A percentile compares a stretch with the other conserved stretches of the same genome.
These are phyloP conservation scores for Aureobasidium sp. DNA, from an alignment of 2,329 filamentous ascomycete genomes.

Conservation along the genomic window DNA sequence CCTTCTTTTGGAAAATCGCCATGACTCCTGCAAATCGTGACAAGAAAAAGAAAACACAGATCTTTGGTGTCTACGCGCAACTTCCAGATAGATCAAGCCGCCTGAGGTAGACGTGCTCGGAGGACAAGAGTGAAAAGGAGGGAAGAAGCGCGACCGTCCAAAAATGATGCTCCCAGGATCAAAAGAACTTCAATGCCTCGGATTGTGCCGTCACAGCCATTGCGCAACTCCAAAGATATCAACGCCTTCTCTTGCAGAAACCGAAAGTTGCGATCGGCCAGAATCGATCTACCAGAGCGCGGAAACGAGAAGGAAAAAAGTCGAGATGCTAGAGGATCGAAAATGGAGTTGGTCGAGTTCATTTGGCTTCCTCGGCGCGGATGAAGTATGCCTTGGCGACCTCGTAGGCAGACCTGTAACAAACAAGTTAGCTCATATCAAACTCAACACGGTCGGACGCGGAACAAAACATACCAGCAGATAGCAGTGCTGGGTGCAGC, in stretches of 20 bases:
- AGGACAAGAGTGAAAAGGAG: background rate
- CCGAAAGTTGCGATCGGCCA: background rate
- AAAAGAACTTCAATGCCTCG: background rate
- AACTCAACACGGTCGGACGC: background rate
- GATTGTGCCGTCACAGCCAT: background rate
- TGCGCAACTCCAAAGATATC: background rate
- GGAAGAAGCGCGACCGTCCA: background rate
- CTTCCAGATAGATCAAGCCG: background rate
- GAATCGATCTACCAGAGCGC: background rate
- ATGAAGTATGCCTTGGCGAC: conserved; percentile 62
- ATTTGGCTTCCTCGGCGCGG: conserved; percentile 25
- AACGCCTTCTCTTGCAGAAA: background rate
- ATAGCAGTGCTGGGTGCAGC: conserved; percentile 99
- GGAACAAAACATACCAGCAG: conserved; percentile 63
- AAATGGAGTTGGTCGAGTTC: background rate
- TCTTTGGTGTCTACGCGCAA: background rate
- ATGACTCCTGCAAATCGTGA: background rate
- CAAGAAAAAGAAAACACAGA: background rate
- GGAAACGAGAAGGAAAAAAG: background rate
- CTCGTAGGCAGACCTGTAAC: conserved; percentile 53
- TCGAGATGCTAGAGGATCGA: background rate
- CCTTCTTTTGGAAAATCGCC: background rate
- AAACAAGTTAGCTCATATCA: conserved; percentile 14
- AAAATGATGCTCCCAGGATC: no score
- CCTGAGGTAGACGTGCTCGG: background rate